These are phyloP conservation scores for Phanerodontia chrysosporium DNA, from an alignment of 768 basidiomycete species.

Conservation along the genomic window DNA sequence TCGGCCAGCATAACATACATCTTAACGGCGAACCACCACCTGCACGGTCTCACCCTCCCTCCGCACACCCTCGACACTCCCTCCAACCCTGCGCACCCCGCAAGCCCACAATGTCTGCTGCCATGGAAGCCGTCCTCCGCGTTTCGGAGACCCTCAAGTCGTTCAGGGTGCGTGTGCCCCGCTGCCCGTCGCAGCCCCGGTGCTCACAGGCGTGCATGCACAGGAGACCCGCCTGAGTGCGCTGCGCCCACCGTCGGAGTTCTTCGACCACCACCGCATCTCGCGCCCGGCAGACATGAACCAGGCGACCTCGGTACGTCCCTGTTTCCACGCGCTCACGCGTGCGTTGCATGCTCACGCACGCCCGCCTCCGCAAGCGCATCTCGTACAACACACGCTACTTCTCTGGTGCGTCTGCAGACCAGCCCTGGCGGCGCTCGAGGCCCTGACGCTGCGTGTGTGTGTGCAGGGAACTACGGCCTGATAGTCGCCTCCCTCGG, in stretches of 20 bases:
- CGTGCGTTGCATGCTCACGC: neutral
- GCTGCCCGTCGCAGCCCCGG: neutral
- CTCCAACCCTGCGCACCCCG: neutral
- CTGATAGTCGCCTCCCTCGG: constrained; percentile 71
- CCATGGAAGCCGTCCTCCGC: constrained; percentile 66
- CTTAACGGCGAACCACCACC: constrained; percentile 6
- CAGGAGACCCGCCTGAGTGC: constrained; percentile 80
- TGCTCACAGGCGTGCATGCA: neutral
- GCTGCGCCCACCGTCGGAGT: constrained; percentile 68
- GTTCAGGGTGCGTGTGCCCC: constrained; percentile 52
- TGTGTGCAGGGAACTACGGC: constrained; percentile 75
- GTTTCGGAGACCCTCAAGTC: constrained; percentile 66
- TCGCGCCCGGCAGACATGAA: constrained; percentile 83
- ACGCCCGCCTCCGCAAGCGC: constrained; percentile 46
- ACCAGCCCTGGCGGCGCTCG: no score
- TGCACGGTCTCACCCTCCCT: constrained; percentile 1
- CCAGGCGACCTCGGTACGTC: constrained; percentile 66
- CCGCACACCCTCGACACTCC: neutral
- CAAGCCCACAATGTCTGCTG: neutral
- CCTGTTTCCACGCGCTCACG: neutral
- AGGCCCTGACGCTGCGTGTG: neutral
- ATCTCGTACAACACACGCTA: constrained; percentile 94
- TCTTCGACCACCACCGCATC: constrained; percentile 80
- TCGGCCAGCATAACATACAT: neutral
- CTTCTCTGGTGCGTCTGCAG: constrained; percentile 68